These are phyloP conservation scores for Chaetomiaceae sp. DNA, from an alignment of 2,329 filamentous ascomycete species.

Conservation along the genomic window DNA sequence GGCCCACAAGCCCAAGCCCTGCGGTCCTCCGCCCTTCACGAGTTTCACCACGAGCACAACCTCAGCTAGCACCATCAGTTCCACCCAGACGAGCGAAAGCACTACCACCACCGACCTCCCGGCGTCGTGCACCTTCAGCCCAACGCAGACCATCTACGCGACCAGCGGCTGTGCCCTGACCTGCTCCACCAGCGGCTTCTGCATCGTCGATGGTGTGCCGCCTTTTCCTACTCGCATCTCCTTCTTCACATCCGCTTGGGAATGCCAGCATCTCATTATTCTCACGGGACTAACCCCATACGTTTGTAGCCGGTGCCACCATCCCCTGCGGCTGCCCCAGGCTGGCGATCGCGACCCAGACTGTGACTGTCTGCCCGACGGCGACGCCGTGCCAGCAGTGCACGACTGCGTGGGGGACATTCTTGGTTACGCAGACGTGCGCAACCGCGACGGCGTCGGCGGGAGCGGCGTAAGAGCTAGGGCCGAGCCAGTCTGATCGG, in stretches of 20 bases:
- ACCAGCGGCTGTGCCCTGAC: conserved; percentile 17
- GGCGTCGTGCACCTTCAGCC: conserved; percentile 19
- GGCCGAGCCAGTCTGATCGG: not conserved
- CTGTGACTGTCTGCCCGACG: conserved; percentile 21
- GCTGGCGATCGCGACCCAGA: conserved; percentile 13
- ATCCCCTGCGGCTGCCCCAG: conserved; percentile 19
- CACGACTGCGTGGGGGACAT: conserved; percentile 19
- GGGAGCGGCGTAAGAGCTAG: not conserved
- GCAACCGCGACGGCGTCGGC: not conserved
- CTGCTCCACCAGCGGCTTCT: conserved; percentile 19
- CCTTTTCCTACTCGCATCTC: too few relatives aligned
- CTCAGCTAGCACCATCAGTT: too few relatives aligned
- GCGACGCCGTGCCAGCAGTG: conserved; percentile 20
- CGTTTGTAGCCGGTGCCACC: conserved; percentile 16
- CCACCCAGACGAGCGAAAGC: too few relatives aligned
- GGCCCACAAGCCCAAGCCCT: not conserved
- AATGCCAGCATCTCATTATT: too few relatives aligned
- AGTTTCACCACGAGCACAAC: not conserved
- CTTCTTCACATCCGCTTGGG: too few relatives aligned
- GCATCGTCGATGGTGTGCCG: conserved; percentile 19
- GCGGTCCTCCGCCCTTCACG: not conserved
- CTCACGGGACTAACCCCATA: too few relatives aligned
- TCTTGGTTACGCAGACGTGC: conserved; percentile 13
- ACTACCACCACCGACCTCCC: conserved; percentile 10
- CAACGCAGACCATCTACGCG: conserved; percentile 21